phyloP scores from a whole-genome alignment of 2,329 filamentous ascomycete genomes.

The Trichoderma sp. region DNA sequence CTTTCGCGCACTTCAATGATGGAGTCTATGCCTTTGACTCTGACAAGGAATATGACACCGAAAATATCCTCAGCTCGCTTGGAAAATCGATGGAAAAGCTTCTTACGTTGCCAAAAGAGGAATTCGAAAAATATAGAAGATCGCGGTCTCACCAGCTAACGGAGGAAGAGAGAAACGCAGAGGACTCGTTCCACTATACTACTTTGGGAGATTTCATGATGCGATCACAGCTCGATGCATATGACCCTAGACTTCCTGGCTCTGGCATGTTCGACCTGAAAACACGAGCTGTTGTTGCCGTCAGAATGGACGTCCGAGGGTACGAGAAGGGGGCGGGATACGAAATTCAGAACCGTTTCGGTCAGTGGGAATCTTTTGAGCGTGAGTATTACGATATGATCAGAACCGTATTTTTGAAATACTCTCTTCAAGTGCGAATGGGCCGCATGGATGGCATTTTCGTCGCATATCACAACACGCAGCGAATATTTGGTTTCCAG shows the following conservation, averaged over 20 bases:
- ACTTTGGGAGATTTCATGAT: slow-evolving; percentile 86
- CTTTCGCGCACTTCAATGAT: slow-evolving; percentile 81
- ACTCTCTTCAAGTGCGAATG: slow-evolving; percentile 94
- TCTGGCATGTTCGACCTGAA: slow-evolving; percentile 96
- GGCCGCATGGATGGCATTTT: slow-evolving; percentile 99
- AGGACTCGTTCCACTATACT: slow-evolving; percentile 86
- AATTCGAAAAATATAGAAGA: slow-evolving; percentile 84
- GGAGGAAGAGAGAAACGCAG: slow-evolving; percentile 70
- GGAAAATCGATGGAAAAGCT: slow-evolving; percentile 97
- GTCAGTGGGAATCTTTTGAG: slow-evolving; percentile 89
- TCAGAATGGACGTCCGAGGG: slow-evolving; percentile 80
- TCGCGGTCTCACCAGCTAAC: slow-evolving; percentile 68
- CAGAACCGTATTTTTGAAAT: slow-evolving; percentile 90
- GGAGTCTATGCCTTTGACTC: slow-evolving; percentile 93
- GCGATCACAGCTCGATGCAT: slow-evolving; percentile 90
- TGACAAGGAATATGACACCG: slow-evolving; percentile 86
- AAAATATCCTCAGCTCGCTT: slow-evolving; percentile 86
- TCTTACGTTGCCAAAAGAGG: slow-evolving; percentile 77
- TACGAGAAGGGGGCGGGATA: slow-evolving; percentile 81
- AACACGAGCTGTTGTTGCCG: slow-evolving; percentile 86
- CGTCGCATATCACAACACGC: slow-evolving; percentile 91
- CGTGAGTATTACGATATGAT: slow-evolving; percentile 98
- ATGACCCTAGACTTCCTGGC: slow-evolving; percentile 83
- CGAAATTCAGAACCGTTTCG: slow-evolving; percentile 76
- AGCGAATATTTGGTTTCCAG: slow-evolving; percentile 96